Base-by-base conservation (phyloP, 148 eudicot genomes). In the Pharnaceum exiguum region DNA sequence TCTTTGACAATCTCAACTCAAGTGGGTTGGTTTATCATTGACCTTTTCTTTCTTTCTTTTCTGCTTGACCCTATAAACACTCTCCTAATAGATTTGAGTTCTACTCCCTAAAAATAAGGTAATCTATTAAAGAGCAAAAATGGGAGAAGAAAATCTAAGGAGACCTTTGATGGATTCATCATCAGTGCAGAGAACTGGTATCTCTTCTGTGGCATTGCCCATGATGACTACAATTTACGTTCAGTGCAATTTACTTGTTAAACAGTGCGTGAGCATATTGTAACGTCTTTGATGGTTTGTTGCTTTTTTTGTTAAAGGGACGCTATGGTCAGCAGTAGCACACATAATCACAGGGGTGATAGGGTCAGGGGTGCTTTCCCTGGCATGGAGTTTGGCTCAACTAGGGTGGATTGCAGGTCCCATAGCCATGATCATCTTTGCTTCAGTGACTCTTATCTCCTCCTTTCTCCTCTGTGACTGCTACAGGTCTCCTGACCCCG, bases 361-460 rank as follows among this genome's bases (percentile, higher is more conserved):
- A 26, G 89, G 89, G 39, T 77, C 89, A 43, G 89, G 89, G 22
- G 85, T 79, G 25, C 64, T 83, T 26, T 83, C 85, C 1, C 46
- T 83, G 29, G 79, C 84, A 63, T 83, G 89, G 85, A 71, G 80
- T 57, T 39, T 79, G 70, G 82, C 85, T 51, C 89, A 83, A 74
- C 63, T 83, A 0, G 89, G 89, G 38, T 83, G 89, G 89, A 46
- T 83, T n/a, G 82, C 76, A 5, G 89, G 85, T 42, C 82, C 89
- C 28, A 11, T 75, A 29, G 40, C 65, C 15, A 77, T 83, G 75
- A 7, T 83, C 11, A 23, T 71, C 32, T 79, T 79, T 43, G 84
- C 89, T 10, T 17, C 23, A 3, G 72, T 79, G 57, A 79, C 89
- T 21, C 76, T 83, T 35, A 5, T 77, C 51, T 83, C 89, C 7